These are phyloP conservation scores for Lasiodiplodia sp. DNA, from an alignment of 2,329 filamentous ascomycete genomes.

Conservation along the genomic window DNA sequence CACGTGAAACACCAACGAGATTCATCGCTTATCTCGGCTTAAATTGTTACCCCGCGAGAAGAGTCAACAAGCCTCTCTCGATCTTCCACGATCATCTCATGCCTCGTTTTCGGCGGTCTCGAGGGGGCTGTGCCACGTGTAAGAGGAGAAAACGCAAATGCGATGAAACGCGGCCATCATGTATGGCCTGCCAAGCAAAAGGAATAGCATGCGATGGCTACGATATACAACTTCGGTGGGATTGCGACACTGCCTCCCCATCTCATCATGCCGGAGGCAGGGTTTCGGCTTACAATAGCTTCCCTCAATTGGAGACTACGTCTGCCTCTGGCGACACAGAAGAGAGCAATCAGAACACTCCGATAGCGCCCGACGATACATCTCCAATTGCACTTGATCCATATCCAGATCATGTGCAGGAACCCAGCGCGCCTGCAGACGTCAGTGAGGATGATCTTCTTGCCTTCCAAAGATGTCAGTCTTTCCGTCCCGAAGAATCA, in stretches of 20 bases:
- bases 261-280: neutral
- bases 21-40: too few species aligned
- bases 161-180: neutral
- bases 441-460: neutral
- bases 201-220: neutral
- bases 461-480: neutral
- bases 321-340: too few species aligned
- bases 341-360: too few species aligned
- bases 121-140: neutral
- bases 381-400: neutral
- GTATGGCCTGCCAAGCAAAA: neutral
- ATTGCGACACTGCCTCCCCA: neutral
- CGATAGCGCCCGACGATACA: neutral
- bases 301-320: too few species aligned
- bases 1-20: too few species aligned
- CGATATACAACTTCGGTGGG: neutral
- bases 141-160: neutral
- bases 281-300: neutral
- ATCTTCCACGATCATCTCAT: neutral
- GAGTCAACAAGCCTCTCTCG: too few species aligned
- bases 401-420: neutral
- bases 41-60: too few species aligned
- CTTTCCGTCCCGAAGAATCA: too few species aligned
- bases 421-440: neutral
- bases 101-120: slow-evolving; percentile 1